These are phyloP conservation scores for Parastagonospora nodorum DNA, from an alignment of 2,329 filamentous ascomycete genomes.

Conservation along the genomic window DNA sequence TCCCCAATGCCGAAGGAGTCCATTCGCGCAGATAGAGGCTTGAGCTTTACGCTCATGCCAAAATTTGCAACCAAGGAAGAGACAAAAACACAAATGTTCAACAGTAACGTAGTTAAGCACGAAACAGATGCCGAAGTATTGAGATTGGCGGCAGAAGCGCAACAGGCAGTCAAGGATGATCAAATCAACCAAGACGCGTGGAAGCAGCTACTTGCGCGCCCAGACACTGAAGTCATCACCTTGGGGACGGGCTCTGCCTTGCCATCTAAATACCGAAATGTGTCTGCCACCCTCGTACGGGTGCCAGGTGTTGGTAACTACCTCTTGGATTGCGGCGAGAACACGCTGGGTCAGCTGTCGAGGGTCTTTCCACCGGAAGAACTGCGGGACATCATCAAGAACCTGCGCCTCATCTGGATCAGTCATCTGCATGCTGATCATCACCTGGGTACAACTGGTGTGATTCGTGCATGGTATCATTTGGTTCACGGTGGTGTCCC, in stretches of 20 bases:
- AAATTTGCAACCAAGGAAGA: slow-evolving; percentile 45
- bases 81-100: slow-evolving; percentile 45
- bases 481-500: slow-evolving; percentile 55
- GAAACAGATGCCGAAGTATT: slow-evolving; percentile 56
- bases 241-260: slow-evolving; percentile 89
- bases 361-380: slow-evolving; percentile 71
- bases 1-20: slow-evolving; percentile 23
- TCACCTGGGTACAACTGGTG: slow-evolving; percentile 79
- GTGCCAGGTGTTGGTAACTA: slow-evolving; percentile 88
- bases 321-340: slow-evolving; percentile 89
- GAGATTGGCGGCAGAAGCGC: slow-evolving; percentile 56
- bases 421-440: slow-evolving; percentile 97
- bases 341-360: slow-evolving; percentile 84
- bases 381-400: slow-evolving; percentile 71
- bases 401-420: slow-evolving; percentile 86
- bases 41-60: slow-evolving; percentile 54
- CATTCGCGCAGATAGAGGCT: slow-evolving; percentile 46
- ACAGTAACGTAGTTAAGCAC: slow-evolving; percentile 52
- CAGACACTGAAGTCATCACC: slow-evolving; percentile 80
- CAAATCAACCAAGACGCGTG: slow-evolving; percentile 55
- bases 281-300: slow-evolving; percentile 83
- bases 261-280: slow-evolving; percentile 93
- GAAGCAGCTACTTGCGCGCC: slow-evolving; percentile 72
- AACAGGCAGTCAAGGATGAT: slow-evolving; percentile 40
- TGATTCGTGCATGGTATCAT: slow-evolving; percentile 81